Evolutionary conservation across 2,329 filamentous ascomycete species (phyloP), one percentile per base, ranked within the genome.

Genomic region (Venturia oleaginea): DNA sequence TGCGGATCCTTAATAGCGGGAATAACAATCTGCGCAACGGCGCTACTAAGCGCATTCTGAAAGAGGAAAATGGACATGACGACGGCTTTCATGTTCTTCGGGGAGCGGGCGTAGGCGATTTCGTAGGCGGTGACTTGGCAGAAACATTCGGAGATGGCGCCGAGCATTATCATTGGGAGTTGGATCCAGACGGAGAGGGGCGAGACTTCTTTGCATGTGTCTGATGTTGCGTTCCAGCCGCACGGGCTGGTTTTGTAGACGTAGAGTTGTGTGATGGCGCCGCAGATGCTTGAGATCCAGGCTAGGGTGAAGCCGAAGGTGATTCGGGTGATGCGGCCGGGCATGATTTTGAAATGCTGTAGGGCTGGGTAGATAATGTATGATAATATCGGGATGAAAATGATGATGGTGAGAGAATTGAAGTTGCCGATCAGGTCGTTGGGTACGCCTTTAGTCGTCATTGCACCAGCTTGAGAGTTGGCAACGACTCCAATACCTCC

Each of bases 291-390:
- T 51, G 77, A 77, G 19, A 83, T 64, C 0, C 77, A 76, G 2
- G 81, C 81, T 68, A 85, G 69, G 54, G 73, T 69, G 65, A 84
- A 78, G 40, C 83, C 82, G 3, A 84, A 77, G 2, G 79, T 80
- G 66, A 83, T 81, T 62, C 80, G 79, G 46, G 73, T 77, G 64
- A 82, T 76, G 17, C 78, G 80, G 3, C 80, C 80, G 65, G 80
- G 79, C 66, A 76, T 75, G 66, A 82, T 77, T 59, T 75, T 74
- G 42, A 71, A 62, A 40, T 71, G 76, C 1, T 76, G 72, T 7
- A 83, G 72, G 1, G 74, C 48, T 1, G 81, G 81, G 67, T 83
- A 83, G 11, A 83, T 64, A 24, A 77, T 72, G 60, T 79, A 78
- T 67, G 77, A 81, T 27, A 82, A 72, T n/a, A 83, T 67, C 0